phyloP scores from a whole-genome alignment of 2,329 filamentous ascomycete genomes.

The Blumeria hordei region DNA sequence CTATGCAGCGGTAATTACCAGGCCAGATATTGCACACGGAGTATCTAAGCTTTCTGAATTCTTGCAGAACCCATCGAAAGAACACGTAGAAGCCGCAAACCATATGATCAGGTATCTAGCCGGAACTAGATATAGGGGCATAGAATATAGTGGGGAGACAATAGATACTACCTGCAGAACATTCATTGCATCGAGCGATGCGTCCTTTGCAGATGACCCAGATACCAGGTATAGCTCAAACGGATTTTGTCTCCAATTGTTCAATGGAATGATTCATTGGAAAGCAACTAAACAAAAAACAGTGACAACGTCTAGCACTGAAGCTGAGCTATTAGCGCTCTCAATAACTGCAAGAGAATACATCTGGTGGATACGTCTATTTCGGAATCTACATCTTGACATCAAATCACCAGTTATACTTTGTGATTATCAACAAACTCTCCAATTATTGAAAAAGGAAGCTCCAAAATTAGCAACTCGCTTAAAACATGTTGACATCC shows the following conservation, averaged over 20 bases:
- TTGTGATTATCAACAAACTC: constrained; percentile 1
- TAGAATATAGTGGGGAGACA: not conserved
- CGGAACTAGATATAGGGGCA: no score
- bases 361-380: not conserved
- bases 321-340: not conserved
- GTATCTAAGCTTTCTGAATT: no score
- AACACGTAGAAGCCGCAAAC: no score
- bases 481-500: no score
- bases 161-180: not conserved
- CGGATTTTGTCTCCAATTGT: no score
- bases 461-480: no score
- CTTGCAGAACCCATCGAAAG: no score
- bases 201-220: not conserved
- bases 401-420: not conserved
- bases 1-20: no score
- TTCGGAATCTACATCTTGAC: not conserved
- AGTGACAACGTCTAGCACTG: not conserved
- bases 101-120: no score
- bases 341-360: not conserved
- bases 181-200: not conserved
- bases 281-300: not conserved
- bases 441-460: constrained; percentile 5
- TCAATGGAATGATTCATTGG: not conserved
- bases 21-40: no score
- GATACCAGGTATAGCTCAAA: not conserved